phyloP scores from a whole-genome alignment of 2,329 filamentous ascomycete species.

The Escovopsis weberi region DNA sequence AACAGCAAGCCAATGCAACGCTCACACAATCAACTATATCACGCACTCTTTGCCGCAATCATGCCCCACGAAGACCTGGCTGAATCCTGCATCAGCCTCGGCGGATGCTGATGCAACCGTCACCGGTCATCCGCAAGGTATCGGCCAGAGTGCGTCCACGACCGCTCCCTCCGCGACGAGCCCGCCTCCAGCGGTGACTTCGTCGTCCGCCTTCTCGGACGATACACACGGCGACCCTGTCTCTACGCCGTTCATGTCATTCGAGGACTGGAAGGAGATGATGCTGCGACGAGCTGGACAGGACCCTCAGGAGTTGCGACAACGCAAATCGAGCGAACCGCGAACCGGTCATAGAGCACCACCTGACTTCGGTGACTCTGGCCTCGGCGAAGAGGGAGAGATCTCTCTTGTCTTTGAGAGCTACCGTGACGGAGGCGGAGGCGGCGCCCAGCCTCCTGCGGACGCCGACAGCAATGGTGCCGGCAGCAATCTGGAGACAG shows the following conservation, averaged over 20 bases:
- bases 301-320: constrained; percentile 48
- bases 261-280: constrained; percentile 96
- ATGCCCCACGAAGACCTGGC: constrained; percentile 53
- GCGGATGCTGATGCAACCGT: constrained; percentile 1
- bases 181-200: neutral
- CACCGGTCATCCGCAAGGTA: neutral
- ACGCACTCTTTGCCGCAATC: constrained; percentile 64
- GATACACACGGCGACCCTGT: constrained; percentile 4
- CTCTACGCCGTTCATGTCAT: constrained; percentile 62
- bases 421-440: constrained; percentile 11
- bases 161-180: neutral
- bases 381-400: constrained; percentile 75
- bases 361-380: constrained; percentile 57
- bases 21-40: constrained; percentile 65
- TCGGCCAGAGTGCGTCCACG: neutral
- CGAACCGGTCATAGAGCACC: too few relatives aligned
- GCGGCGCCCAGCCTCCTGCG: neutral
- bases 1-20: constrained; percentile 27
- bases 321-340: constrained; percentile 40
- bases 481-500: constrained; percentile 18
- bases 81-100: constrained; percentile 14
- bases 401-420: constrained; percentile 47
- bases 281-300: constrained; percentile 79
- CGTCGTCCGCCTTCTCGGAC: constrained; percentile 1
- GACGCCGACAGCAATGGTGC: constrained; percentile 3